Evolutionary conservation across 345 rosid species (phyloP).

Genomic region (Chamaenerion angustifolium): DNA sequence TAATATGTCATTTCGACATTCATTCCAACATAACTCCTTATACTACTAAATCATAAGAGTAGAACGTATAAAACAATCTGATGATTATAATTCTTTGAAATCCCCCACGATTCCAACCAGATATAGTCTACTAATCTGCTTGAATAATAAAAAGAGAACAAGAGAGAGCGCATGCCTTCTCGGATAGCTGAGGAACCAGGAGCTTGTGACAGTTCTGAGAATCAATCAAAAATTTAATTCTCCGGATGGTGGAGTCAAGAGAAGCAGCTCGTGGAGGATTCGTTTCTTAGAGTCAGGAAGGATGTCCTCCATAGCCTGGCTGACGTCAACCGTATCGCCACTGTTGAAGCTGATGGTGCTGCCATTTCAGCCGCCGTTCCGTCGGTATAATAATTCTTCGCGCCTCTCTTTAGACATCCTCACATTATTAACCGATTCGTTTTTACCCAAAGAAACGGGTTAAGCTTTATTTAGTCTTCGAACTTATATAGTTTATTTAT

Average conservation of each 20-base stretch:
- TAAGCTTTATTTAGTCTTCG: too few species aligned
- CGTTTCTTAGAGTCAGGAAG: conserved; percentile 59
- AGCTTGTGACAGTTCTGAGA: conserved; percentile 21
- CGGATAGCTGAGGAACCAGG: conserved; percentile 37
- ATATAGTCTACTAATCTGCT: background rate
- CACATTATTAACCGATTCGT: too few species aligned
- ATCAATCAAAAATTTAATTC: conserved; percentile 36
- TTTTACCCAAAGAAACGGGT: too few species aligned
- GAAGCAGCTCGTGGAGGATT: conserved; percentile 30
- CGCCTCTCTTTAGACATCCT: too few species aligned
- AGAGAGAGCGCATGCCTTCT: conserved; percentile 31
- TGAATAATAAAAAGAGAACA: background rate
- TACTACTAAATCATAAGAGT: too few species aligned
- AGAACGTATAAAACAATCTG: conserved; percentile 1
- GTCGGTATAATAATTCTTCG: too few species aligned
- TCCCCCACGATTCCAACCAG: too few species aligned
- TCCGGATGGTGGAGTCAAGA: conserved; percentile 55
- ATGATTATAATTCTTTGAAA: too few species aligned
- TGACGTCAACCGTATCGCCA: conserved; percentile 21
- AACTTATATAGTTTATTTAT: too few species aligned
- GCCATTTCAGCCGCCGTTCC: conserved; percentile 11
- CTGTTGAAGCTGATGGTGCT: conserved; percentile 16
- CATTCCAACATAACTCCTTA: too few species aligned
- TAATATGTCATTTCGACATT: conserved; percentile 2
- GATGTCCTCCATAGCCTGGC: conserved; percentile 68